Evolutionary conservation across 257 asterid species (phyloP), one percentile per base, ranked within the genome.

Genomic region (Rehmannia glutinosa): DNA sequence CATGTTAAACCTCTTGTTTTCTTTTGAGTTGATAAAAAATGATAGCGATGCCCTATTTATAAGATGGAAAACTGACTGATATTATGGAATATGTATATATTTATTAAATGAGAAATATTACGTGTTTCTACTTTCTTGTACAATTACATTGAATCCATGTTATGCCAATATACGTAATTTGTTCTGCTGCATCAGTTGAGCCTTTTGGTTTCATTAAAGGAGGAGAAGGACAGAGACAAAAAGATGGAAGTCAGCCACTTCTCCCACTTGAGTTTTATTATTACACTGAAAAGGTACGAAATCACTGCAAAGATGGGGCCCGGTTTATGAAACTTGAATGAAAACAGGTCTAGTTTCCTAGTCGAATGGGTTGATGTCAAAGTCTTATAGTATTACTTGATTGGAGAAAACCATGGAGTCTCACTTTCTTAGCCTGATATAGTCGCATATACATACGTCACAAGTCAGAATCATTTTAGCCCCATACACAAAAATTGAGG

Each of bases 71-170:
- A 15, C 3, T 47, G 24, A 24, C 64, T 59, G 42, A 8, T 3
- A 28, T n/a, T 15, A n/a, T 10, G 62, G 23, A 30, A 32, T 56
- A 33, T 13, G 7, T 9, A 56, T 63, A 8, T 17, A 12, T 6
- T 0, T 43, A 3, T 45, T 32, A 13, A 43, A 24, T 0, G 27
- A 0, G 5, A 46, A 28, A 27, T 43, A n/a, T n/a, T n/a, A n/a
- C n/a, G n/a, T n/a, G n/a, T n/a, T n/a, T n/a, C n/a, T n/a, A n/a
- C 5, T 23, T 63, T 16, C 27, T 28, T 43, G 54, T 43, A 10
- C 43, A 33, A 73, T 63, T 75, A 58, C 73, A 70, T 10, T 58
- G 70, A 58, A 72, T 56, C 4, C 45, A 32, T 52, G 67, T 53
- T 9, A 24, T 30, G 21, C 3, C 32, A 27, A 42, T 55, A 23